Evolutionary conservation across 257 asterid genomes (phyloP), one percentile per base, ranked within the genome.

Genomic region (Nicotiana obtusifolia): DNA sequence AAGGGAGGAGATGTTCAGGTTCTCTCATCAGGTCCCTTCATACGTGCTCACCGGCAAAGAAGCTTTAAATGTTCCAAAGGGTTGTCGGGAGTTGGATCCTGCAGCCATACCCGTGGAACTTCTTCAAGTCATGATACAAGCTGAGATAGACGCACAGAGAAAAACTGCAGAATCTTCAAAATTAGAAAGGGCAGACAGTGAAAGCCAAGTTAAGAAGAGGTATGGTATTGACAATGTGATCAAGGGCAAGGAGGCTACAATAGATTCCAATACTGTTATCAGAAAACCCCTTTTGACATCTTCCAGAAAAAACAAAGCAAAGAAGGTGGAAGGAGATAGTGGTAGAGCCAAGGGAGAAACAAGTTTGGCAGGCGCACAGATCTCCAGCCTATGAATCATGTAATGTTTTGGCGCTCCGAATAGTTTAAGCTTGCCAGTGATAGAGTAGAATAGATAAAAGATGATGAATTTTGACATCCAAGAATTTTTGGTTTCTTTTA

Each of bases 41-140:
- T 75, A 69, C 83, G 26, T 69, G 57, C 57, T 93, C 73, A 87
- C 87, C 64, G 91, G 91, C 69, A 80, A 80, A 57, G 93, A 90
- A 86, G 89, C 86, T 87, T 83, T 59, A 76, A 83, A 84, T 69
- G 86, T 77, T 84, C 91, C 87, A 26, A 68, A 57, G 17, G 89
- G 86, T 81, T 88, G 90, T 83, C 81, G 80, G n/a, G 95, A 93
- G 85, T 85, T 93, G 82, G 95, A 93, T 84, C 93, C 95, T 59
- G 95, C 94, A 60, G 92, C 97, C 80, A 85, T 93, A 80, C 92
- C 97, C 44, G 71, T 84, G 71, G 96, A 90, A 77, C 94, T 93
- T 82, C 94, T 91, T 69, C 85, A 86, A 28, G 83, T 87, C 67
- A 69, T 82, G 67, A 81, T 80, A 33, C 89, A 82, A 69, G 84